Evolutionary conservation across 352 stramenopile genomes (phyloP), one percentile per base, ranked within the genome.

Genomic region (Peronospora belbahrii): DNA sequence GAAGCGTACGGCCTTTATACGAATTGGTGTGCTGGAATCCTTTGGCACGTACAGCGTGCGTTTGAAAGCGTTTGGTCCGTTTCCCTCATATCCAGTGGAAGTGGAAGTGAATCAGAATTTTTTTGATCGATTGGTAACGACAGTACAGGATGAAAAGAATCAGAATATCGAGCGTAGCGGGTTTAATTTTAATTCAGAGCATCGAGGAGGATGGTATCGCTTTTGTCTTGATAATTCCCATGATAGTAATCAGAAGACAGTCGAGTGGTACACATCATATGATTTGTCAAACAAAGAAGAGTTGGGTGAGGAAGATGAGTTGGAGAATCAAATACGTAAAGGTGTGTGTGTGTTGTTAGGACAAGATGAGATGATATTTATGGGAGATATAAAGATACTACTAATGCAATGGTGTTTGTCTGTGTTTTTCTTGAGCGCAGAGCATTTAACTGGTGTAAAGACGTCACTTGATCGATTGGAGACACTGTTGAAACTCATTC

Each of bases 181-280:
- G 33, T 92, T 92, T 55, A 92, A 92, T 57, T 92, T 89, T 47
- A 70, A 89, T 35, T 84, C 77, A 48, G 80, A 92, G 61, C 74
- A 89, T 53, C 76, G 77, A 40, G 77, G 77, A 33, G 80, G 80
- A 17, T 92, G 75, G 70, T 92, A 92, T 65, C 85, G 85, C 62
- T 92, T 89, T 34, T 92, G 80, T 39, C 52, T 92, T 13, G 69
- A 83, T 54, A 92, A 92, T 58, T 59, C 57, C 49, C 80, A 92
- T 57, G 81, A 74, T 57, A 56, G 59, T 24, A 80, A 70, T 15
- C 57, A 56, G 18, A 92, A 89, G 65, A 53, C 68, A 27, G 69
- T 92, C 24, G 76, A 92, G 61, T 88, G 86, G 49, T 87, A 83
- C 66, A 88, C 77, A 49, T 82, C 74, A 38, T 89, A 83, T 40